These are phyloP conservation scores for Coemansia sp. DNA, from an alignment of 192 early-diverging fungal genomes.

Conservation along the genomic window DNA sequence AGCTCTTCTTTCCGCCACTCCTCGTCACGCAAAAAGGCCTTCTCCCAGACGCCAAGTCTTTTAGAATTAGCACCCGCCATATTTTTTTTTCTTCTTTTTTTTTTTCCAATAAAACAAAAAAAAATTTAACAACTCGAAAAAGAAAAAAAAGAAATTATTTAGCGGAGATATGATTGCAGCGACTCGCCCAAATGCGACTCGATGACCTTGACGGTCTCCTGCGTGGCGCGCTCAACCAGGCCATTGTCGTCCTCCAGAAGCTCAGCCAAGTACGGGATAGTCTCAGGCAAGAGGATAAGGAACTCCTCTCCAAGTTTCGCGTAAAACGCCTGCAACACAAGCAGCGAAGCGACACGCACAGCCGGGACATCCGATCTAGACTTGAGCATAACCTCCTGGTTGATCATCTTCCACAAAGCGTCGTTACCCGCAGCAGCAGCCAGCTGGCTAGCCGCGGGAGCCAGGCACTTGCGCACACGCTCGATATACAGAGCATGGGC, in stretches of 20 bases:
- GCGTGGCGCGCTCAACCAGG: conserved; percentile 78
- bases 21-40: conserved; percentile 43
- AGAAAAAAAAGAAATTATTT: conserved; percentile 8
- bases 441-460: conserved; percentile 80
- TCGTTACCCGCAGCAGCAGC: conserved; percentile 78
- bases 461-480: conserved; percentile 63
- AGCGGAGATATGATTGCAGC: conserved; percentile 82
- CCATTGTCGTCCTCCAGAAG: conserved; percentile 92
- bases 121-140: not conserved
- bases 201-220: conserved; percentile 82
- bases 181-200: conserved; percentile 90
- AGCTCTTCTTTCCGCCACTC: conserved; percentile 54
- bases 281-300: conserved; percentile 88
- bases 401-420: conserved; percentile 84
- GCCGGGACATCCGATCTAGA: conserved; percentile 70
- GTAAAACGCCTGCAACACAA: conserved; percentile 80
- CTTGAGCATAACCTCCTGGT: conserved; percentile 78
- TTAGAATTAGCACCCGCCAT: too few relatives aligned
- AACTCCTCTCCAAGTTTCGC: conserved; percentile 90
- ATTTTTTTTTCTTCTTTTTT: not conserved
- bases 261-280: conserved; percentile 92
- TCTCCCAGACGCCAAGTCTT: conserved; percentile 34
- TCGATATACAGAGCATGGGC: conserved; percentile 51
- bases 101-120: not conserved
- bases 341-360: conserved; percentile 72